Conservation (phyloP, 805 yeast species). For the Kazachstania taianensis region DNA sequence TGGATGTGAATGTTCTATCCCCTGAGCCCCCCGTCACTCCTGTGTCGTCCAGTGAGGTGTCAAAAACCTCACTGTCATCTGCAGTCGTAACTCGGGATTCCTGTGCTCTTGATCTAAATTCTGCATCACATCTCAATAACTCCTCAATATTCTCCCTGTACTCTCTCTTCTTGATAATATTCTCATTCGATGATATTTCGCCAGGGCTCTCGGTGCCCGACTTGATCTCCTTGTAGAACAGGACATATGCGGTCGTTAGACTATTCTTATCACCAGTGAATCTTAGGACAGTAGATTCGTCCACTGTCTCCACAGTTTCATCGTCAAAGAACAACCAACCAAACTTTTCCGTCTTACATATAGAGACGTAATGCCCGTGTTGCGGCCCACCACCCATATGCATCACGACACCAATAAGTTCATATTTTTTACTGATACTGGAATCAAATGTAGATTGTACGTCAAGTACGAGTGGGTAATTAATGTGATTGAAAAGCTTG, state of each 20-base stretch:
- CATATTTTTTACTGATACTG: slow-evolving; percentile 47
- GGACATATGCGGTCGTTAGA: slow-evolving; percentile 79
- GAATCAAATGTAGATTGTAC: slow-evolving; percentile 43
- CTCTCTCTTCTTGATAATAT: neutral
- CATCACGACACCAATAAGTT: slow-evolving; percentile 74
- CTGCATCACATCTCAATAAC: slow-evolving; percentile 18
- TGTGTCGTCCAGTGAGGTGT: slow-evolving; percentile 1
- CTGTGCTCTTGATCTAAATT: slow-evolving; percentile 4
- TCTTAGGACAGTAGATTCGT: slow-evolving; percentile 67
- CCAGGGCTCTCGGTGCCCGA: neutral
- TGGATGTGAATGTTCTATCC: slow-evolving; percentile 2
- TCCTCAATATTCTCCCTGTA: slow-evolving; percentile 16
- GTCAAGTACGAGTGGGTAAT: slow-evolving; percentile 64
- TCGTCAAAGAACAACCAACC: slow-evolving; percentile 95
- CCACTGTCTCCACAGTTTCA: slow-evolving; percentile 84
- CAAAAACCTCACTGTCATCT: neutral
- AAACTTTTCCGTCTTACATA: slow-evolving; percentile 64
- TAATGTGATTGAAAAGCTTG: slow-evolving; percentile 75
- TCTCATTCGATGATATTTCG: neutral
- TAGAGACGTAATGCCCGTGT: slow-evolving; percentile 89
- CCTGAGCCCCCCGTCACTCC: neutral
- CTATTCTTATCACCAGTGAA: slow-evolving; percentile 86
- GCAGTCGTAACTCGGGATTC: neutral
- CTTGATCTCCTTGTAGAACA: slow-evolving; percentile 60
- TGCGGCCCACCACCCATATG: slow-evolving; percentile 98